Conservation (phyloP, 2,329 filamentous ascomycete genomes). For the Geosmithia putterillii region DNA sequence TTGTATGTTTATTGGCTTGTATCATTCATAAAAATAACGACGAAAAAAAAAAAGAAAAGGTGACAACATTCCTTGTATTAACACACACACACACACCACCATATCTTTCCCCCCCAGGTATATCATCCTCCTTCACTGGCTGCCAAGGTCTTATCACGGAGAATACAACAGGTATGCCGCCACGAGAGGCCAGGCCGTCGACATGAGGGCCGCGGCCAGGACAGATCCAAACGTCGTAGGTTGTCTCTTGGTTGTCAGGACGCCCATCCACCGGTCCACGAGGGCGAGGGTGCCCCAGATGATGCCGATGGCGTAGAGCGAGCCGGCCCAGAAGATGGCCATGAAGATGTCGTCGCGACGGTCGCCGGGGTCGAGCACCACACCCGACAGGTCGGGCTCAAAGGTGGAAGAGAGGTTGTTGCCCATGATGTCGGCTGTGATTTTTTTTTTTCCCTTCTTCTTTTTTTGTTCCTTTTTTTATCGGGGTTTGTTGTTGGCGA, state of each 20-base stretch:
- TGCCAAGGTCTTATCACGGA: not conserved
- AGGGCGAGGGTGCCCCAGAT: conserved; percentile 28
- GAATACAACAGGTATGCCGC: conserved; percentile 17
- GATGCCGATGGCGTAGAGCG: conserved; percentile 23
- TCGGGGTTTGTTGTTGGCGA: not conserved
- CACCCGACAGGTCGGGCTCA: conserved; percentile 22
- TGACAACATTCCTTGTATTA: too few species aligned
- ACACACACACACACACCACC: too few species aligned
- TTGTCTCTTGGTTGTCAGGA: conserved; percentile 13
- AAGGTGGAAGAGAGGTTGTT: conserved; percentile 25
- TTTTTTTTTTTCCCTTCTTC: not conserved
- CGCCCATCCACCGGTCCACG: conserved; percentile 28
- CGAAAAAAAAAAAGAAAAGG: not conserved
- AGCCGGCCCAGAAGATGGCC: conserved; percentile 18
- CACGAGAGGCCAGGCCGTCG: conserved; percentile 22
- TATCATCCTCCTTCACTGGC: too few species aligned
- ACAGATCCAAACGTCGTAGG: conserved; percentile 13
- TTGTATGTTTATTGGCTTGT: too few species aligned
- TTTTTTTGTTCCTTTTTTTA: not conserved
- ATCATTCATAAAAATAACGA: too few species aligned
- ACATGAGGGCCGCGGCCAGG: conserved; percentile 17
- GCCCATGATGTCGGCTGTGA: conserved; percentile 18
- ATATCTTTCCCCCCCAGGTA: too few species aligned
- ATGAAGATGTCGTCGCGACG: conserved; percentile 16
- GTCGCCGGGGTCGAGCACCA: conserved; percentile 18